Conservation (phyloP, 75 land plant genomes). For the Sequoia sempervirens region DNA sequence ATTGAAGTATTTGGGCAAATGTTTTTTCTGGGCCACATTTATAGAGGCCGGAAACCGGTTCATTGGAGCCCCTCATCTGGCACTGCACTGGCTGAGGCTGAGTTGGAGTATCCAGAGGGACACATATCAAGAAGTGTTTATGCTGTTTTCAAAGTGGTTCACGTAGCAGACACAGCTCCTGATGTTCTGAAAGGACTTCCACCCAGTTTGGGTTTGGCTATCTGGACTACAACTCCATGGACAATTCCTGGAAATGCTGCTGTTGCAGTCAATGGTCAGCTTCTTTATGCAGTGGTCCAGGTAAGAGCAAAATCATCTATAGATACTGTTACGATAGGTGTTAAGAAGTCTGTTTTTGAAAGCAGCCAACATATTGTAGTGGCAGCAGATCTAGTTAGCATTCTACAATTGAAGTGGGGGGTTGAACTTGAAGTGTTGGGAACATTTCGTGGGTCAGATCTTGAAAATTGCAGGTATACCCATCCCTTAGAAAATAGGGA, state of each 20-base stretch:
- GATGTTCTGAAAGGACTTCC: constrained; percentile 51
- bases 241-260: constrained; percentile 98
- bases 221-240: constrained; percentile 99
- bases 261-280: constrained; percentile 92
- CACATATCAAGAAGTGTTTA: constrained; percentile 91
- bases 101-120: constrained; percentile 98
- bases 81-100: constrained; percentile 99
- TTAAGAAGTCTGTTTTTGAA: constrained; percentile 35
- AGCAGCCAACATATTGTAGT: constrained; percentile 58
- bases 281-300: constrained; percentile 81
- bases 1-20: constrained; percentile 94
- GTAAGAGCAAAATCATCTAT: constrained; percentile 17
- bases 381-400: constrained; percentile 78
- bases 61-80: constrained; percentile 99
- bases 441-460: constrained; percentile 63
- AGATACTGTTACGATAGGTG: constrained; percentile 19
- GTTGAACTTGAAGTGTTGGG: constrained; percentile 58
- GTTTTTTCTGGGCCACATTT: constrained; percentile 85
- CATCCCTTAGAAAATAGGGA: constrained; percentile 81
- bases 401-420: constrained; percentile 71
- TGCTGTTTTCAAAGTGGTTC: constrained; percentile 66
- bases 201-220: constrained; percentile 71
- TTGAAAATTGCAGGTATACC: constrained; percentile 77
- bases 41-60: constrained; percentile 94
- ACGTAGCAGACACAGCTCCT: constrained; percentile 36